Base-by-base conservation (phyloP, 257 asterid species). In the Gynochthodes officinalis region DNA sequence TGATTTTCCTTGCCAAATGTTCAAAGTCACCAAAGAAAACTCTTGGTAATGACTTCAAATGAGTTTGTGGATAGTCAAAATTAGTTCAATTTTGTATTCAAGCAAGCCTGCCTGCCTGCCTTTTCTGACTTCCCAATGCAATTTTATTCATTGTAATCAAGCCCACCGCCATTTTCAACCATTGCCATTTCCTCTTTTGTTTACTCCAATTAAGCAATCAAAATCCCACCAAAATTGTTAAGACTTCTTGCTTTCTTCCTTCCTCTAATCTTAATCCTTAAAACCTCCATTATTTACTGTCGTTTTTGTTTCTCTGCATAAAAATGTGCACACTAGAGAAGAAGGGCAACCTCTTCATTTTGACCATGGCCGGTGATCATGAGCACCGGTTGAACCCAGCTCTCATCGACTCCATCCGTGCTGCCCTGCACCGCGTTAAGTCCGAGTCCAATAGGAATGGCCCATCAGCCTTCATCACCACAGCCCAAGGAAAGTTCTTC, bases 401-500 rank as follows among this genome's bases (percentile, higher is more conserved):
- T 27, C 88, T 76, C 0, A 74, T 88, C 71, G 88, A 85, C 75
- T 80, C 93, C 8, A 76, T 90, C 82, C 77, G 83, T n/a, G 57
- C 78, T 48, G 86, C 84, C 7, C 85, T 88, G 54, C 39, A 30
- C 43, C 87, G 68, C 46, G 84, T 59, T 68, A 69, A 67, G 59
- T 63, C 84, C 62, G 84, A 83, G 28, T 43, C 81, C 28, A 70
- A 49, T n/a, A 75, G 78, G 35, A n/a, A n/a, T n/a, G n/a, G n/a
- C n/a, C 81, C 90, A 60, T n/a, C 88, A 5, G 91, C 84, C 67
- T 89, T 88, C 42, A 81, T 88, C 81, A 90, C 95, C 74, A 85
- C 91, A 11, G 82, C 93, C n/a, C 79, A 86, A 3, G 96, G 96
- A 44, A 86, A 90, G 62, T 88, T 85, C 82, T 90, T 85, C 87